Base-by-base conservation (phyloP, 768 basidiomycete genomes). In the Fomitopsis pulvina region DNA sequence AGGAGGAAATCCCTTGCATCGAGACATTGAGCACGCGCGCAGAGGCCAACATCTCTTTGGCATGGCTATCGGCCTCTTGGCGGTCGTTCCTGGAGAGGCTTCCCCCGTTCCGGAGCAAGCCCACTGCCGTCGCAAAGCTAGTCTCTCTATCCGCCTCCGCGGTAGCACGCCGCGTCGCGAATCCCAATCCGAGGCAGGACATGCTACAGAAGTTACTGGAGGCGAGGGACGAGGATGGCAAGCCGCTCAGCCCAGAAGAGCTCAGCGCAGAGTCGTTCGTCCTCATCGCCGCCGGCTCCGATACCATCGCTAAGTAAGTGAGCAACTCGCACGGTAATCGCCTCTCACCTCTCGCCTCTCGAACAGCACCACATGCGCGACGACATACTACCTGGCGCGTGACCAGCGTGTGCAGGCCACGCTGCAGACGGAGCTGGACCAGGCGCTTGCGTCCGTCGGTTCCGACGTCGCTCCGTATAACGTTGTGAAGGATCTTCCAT, bases 291-390 rank as follows among this genome's bases (percentile, higher is more conserved):
- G 57, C 57, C 9, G 57, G 57, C 25, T 52, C 53, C 0, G 57
- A 57, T 28, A 57, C 57, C 0, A 55, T 45, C 16, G 42, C 57
- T 2, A 57, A 47, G 53, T 55, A 24, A 45, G 55, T 50, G 21
- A 11, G 44, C 26, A 9, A 24, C 7, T 46, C 30, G 2, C 5
- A 30, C 16, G 22, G n/a, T n/a, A n/a, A 2, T 48, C 10, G 18
- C 3, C 14, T 38, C 16, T 18, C 18, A 6, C 30, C 21, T 4
- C 34, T 22, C 18, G 18, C 47, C 12, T 25, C 4, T 14, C 3
- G 5, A 11, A 5, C 12, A 50, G 49, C 26, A 47, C 39, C n/a
- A 10, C 43, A 2, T 50, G 41, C 21, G 52, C 41, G 16, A 38
- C 32, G 12, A 38, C 28, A 12, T 51, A 46, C 30, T 51, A 32